Conservation (phyloP, 345 rosid genomes). For the Eucalyptus pauciflora region DNA sequence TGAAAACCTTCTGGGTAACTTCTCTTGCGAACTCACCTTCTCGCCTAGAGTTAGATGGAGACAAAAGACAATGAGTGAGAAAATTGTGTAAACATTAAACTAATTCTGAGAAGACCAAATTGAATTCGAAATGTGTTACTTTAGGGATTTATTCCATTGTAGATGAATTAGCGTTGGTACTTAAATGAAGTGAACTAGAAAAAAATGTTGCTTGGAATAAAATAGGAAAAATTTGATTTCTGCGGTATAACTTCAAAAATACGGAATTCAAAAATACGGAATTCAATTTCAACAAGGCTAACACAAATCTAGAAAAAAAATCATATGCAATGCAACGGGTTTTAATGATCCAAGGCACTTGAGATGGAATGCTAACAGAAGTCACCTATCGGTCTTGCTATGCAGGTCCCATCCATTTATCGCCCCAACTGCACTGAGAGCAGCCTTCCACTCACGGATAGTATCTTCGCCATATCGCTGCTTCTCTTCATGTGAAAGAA, state of each 20-base stretch:
- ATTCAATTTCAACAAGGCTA: no score
- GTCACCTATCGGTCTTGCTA: accelerated
- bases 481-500: accelerated
- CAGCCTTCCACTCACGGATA: accelerated
- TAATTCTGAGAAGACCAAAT: no score
- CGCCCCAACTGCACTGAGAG: not conserved
- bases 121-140: no score
- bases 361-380: not conserved
- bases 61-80: not conserved
- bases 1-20: accelerated
- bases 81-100: not conserved
- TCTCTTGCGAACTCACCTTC: accelerated
- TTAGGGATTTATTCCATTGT: no score
- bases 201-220: no score
- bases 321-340: accelerated
- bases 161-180: no score
- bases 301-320: accelerated
- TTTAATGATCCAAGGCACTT: accelerated
- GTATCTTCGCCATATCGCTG: accelerated
- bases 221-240: no score
- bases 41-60: not conserved
- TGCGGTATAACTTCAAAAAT: no score
- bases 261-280: no score
- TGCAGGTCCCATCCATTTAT: not conserved
- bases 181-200: no score